These are phyloP conservation scores for Megacollybia platyphylla DNA, from an alignment of 1,284 basidiomycete species.

Conservation along the genomic window DNA sequence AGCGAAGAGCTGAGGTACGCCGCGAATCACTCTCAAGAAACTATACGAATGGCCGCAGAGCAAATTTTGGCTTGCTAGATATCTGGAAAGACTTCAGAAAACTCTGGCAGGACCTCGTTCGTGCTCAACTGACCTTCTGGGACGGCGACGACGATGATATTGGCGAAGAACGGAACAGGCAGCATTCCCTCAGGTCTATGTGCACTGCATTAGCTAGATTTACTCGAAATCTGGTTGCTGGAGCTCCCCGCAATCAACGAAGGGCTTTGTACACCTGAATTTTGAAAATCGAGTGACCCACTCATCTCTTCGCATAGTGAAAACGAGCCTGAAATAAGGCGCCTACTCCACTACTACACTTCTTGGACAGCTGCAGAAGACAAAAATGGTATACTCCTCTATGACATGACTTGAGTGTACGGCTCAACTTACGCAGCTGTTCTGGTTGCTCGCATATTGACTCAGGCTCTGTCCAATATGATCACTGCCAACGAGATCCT, in stretches of 20 bases:
- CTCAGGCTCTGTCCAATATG: slow-evolving; percentile 64
- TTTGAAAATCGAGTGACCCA: neutral
- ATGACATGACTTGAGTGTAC: neutral
- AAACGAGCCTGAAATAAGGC: slow-evolving; percentile 49
- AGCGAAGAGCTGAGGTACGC: slow-evolving; percentile 30
- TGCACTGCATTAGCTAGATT: slow-evolving; percentile 50
- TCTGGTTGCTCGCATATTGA: slow-evolving; percentile 41
- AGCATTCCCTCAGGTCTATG: slow-evolving; percentile 19
- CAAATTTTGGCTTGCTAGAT: slow-evolving; percentile 26
- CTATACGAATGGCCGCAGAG: slow-evolving; percentile 16
- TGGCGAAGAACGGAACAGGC: slow-evolving; percentile 17
- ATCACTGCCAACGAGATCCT: slow-evolving; percentile 55
- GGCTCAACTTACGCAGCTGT: slow-evolving; percentile 28
- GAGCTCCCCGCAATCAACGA: slow-evolving; percentile 49
- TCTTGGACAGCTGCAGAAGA: slow-evolving; percentile 53
- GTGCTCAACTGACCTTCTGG: slow-evolving; percentile 30
- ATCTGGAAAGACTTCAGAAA: slow-evolving; percentile 42
- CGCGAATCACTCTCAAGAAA: no score
- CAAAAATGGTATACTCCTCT: slow-evolving; percentile 25
- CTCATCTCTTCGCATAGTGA: slow-evolving; percentile 24
- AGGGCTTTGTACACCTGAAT: slow-evolving; percentile 45
- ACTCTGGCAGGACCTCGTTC: slow-evolving; percentile 38
- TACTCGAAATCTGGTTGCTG: slow-evolving; percentile 67
- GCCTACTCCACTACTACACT: slow-evolving; percentile 52
- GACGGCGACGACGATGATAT: slow-evolving; percentile 30